Base-by-base conservation (phyloP, 2,329 filamentous ascomycete genomes). In the Claviceps sp. region DNA sequence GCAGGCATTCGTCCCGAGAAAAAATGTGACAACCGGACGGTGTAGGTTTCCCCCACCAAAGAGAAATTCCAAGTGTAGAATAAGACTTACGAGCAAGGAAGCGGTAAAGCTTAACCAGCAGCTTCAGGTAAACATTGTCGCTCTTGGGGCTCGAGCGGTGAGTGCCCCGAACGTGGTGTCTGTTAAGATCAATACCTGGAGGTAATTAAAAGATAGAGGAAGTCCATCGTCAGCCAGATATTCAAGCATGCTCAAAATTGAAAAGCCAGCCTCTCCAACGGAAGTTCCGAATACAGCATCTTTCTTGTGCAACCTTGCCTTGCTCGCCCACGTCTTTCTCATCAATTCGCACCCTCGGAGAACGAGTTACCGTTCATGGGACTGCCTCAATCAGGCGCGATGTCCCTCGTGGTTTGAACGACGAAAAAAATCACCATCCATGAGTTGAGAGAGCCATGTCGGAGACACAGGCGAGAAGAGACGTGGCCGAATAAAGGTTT, bases 41-140 rank as follows among this genome's bases (percentile, higher is more conserved):
- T 2, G 3, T 13, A 24, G 20, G 20, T 22, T 24, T 24, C 16
- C 9, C 37, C 6, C 2, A 4, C 34, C 30, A 47, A 43, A 24
- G 24, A 24, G 47, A 30, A 13, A 38, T 24, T 58, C 84, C 85
- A 75, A 26, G 14, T 37, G 4, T 20, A 26, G 13, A 42, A 18
- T 20, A 20, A 4, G 18, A 50, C 49, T 38, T 88, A 94, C 89
- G 88, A 69, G 88, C 84, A 72, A 95, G 77, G 82, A 95, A 95
- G 79, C 88, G 86, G 81, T 95, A 95, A 52, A 95, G 86, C 85
- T 96, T 96, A 75, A 96, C 90, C 72, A 97, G 79, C 71, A 96
- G 83, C 82, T 91, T 91, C 65, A 95, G 80, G 77, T 96, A 95
- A 68, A 91, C 88, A 81, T 96, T 95, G 79, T 95, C 87, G 78